Percentiles rank a stretch among this genome's conserved stretches.
phyloP scores from a whole-genome alignment of 2,329 filamentous ascomycete species.

The Monosporascus sp. region DNA sequence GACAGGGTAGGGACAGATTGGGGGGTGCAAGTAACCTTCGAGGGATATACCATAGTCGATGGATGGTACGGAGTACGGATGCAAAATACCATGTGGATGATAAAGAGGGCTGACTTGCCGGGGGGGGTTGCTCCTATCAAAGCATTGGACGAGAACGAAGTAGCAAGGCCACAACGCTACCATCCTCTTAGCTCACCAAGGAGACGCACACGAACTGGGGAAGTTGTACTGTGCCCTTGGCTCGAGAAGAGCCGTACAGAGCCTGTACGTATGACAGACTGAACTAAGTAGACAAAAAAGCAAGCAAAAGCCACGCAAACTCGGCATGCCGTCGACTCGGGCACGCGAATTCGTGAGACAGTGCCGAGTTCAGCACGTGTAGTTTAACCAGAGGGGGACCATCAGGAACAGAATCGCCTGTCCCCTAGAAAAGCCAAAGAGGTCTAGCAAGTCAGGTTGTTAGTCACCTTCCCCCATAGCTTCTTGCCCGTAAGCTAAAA shows the following conservation, averaged over 20 bases:
- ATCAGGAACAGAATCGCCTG: not conserved
- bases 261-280: constrained; percentile 12
- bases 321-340: constrained; percentile 18
- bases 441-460: not conserved
- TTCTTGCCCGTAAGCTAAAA: no score
- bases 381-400: not conserved
- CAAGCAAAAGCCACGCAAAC: constrained; percentile 19
- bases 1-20: constrained; percentile 18
- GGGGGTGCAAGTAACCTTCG: constrained; percentile 24
- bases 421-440: not conserved
- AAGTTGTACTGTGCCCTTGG: constrained; percentile 9
- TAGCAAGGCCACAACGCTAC: constrained; percentile 27
- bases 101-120: constrained; percentile 24
- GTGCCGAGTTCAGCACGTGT: constrained; percentile 5
- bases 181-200: constrained; percentile 23
- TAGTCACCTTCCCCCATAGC: no score
- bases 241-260: constrained; percentile 15
- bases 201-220: constrained; percentile 18
- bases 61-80: constrained; percentile 16
- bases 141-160: constrained; percentile 13
- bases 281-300: constrained; percentile 19
- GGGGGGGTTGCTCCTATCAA: constrained; percentile 19
- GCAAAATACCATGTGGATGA: constrained; percentile 23
- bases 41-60: constrained; percentile 22
- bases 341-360: constrained; percentile 15